Evolutionary conservation across 1,284 basidiomycete genomes (phyloP).

Genomic region (Ganoderma leucocontextum): DNA sequence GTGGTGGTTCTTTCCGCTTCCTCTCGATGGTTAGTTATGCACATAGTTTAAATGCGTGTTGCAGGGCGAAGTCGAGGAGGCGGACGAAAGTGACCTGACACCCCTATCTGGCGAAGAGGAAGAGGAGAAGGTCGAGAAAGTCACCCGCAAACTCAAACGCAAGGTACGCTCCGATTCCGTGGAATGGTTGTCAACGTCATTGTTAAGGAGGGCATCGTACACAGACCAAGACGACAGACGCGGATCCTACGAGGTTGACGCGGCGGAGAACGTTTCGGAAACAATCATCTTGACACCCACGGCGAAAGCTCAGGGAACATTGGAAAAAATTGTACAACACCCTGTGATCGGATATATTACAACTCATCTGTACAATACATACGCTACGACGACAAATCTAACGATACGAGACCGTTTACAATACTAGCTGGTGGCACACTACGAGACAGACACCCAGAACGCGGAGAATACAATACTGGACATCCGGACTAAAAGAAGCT

Average conservation of each 20-base stretch:
- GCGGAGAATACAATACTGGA: conserved; percentile 3
- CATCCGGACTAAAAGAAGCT: not conserved
- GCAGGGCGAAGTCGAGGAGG: conserved; percentile 24
- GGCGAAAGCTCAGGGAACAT: not conserved
- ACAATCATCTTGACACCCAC: conserved; percentile 7
- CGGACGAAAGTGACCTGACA: conserved; percentile 45
- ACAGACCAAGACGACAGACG: conserved; percentile 18
- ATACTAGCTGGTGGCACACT: conserved; percentile 2
- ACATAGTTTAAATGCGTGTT: not conserved
- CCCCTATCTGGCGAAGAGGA: conserved; percentile 40
- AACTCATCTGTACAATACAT: conserved; percentile 21
- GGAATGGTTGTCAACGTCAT: not conserved
- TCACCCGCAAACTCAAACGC: conserved; percentile 31
- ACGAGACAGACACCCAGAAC: conserved; percentile 10
- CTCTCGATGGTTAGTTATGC: not conserved
- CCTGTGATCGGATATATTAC: conserved; percentile 21
- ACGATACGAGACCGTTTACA: conserved; percentile 1
- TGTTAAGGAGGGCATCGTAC: not conserved
- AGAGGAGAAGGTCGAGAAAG: conserved; percentile 24
- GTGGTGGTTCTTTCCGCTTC: not conserved
- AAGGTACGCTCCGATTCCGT: conserved; percentile 27
- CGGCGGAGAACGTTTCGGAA: conserved; percentile 12
- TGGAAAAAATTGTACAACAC: not conserved
- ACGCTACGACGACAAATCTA: conserved; percentile 25
- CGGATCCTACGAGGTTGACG: not conserved